Evolutionary conservation across 768 basidiomycete genomes (phyloP), one percentile per base, ranked within the genome.

Genomic region (Gautieria morchelliformis): DNA sequence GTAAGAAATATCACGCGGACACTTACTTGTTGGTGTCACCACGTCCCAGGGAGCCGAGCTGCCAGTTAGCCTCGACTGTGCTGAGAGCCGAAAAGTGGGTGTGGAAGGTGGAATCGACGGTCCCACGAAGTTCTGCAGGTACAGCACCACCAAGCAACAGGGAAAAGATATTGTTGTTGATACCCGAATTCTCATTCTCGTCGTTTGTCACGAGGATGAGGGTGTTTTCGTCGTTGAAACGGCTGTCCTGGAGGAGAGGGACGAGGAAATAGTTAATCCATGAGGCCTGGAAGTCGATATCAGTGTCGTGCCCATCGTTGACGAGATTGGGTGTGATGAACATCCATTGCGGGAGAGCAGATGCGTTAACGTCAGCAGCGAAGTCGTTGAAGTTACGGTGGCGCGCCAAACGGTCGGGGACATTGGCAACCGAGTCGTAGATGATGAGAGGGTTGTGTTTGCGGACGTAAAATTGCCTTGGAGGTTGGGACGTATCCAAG

Each of bases 361-460:
- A 66, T 9, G 74, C 74, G 22, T 72, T 73, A 15, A 83, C 67
- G 61, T 85, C 84, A 27, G 71, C 68, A 9, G 78, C 76, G 60
- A 85, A 82, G 64, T 84, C 74, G 56, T 83, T 84, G 64, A 83
- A 84, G 66, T 81, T 84, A 35, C 83, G 74, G 52, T 78, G 72
- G 19, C 75, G 74, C 10, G 63, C 60, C 12, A 71, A 67, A 42
- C 83, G 79, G 0, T 66, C 62, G 1, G 72, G 60, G 22, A 74
- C 72, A 32, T 67, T 64, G 3, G 76, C 72, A 32, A 84, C 69
- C 0, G 78, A 78, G 65, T 84, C 73, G 66, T 65, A 80, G 53
- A 83, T 69, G 42, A 78, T 70, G 52, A 75, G 64, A 2, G 80
- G 80, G 63, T 78, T 76, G 68, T 82, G 81, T 68, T 82, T 81